Evolutionary conservation across 2,329 filamentous ascomycete genomes (phyloP), one percentile per base, ranked within the genome.

Genomic region (Epichloe aotearoae): DNA sequence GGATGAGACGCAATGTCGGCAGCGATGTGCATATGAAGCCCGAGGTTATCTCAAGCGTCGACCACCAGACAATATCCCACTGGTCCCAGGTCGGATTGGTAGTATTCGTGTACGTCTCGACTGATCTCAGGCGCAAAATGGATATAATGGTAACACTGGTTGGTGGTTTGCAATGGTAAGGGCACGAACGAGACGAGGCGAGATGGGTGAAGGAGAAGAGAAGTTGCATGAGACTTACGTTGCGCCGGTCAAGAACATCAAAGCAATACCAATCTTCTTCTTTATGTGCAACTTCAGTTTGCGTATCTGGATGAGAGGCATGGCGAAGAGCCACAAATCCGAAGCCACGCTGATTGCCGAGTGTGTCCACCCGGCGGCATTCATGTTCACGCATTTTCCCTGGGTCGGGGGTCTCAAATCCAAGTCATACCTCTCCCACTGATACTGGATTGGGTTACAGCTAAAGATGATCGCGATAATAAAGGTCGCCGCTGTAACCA

Each of bases 361-460:
- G 14, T 46, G 12, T 2, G 8, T 1, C 50, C 50, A 52, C 5
- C 50, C 50, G 4, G 6, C 20, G 4, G 34, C 23, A 12, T 52
- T 52, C 0, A 38, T 12, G 14, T 46, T 19, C 7, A 46, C 1
- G 46, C 50, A 52, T 1, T 14, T 4, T 2, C 49, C 49, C 5
- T 47, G 15, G 12, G 53, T n/a, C 1, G 45, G 20, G 3, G 42
- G 48, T 12, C 4, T 5, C 5, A 2, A 1, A 8, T 4, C n/a
- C 11, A 52, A 3, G 38, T 39, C 14, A 30, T 36, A 74, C 5
- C 58, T 59, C 1, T 52, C 56, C 71, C 72, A 75, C 50, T 67
- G 66, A 41, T 62, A 71, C 3, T 51, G 51, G 1, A 72, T 57
- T 0, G 71, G 71, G 1, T 57, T 57, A 42, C 70, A 73, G 37